Base-by-base conservation (phyloP, 106 monocot genomes). In the Allium sativum region DNA sequence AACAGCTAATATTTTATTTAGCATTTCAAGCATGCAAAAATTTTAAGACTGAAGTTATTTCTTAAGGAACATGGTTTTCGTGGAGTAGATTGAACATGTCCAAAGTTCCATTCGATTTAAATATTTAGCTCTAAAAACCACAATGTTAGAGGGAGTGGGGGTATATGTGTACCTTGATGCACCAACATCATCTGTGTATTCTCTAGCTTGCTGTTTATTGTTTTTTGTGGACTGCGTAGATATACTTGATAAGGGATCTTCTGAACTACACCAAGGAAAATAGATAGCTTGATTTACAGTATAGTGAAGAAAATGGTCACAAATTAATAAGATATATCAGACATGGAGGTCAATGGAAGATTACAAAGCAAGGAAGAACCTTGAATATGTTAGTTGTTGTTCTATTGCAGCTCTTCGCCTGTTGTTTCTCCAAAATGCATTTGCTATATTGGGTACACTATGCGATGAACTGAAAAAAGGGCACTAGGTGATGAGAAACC, bases 381-480 rank as follows among this genome's bases (percentile, higher is more conserved):
- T 93, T 59, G 93, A 88, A 85, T 76, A 82, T 64, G 82, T 77
- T 58, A 79, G 72, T 9, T 71, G 73, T 17, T 81, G 80, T 79
- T 87, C 93, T 57, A 58, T 66, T 71, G 83, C 70, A 73, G 72
- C 78, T 80, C 74, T 93, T 45, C 80, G 84, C 51, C 72, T 73
- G 72, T 31, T 31, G 31, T 5, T 5, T 31, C 82, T 82, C 88
- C 88, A 83, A 19, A 85, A 80, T 71, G 65, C 77, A 82, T 85
- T 85, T 42, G 80, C 70, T 53, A 93, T 80, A 64, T 85, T 82
- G 19, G 93, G 85, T 73, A 82, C 88, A 69, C 88, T 93, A 47
- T 89, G 79, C 57, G 93, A 89, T 71, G 67, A 68, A 75, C 85
- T 93, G 76, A 64, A 65, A 31, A 31, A 31, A 1, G 31, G 31